Percentiles rank a stretch among this genome's conserved stretches.
Conservation (phyloP, 2,329 filamentous ascomycete species). For the Fusarium sp. region DNA sequence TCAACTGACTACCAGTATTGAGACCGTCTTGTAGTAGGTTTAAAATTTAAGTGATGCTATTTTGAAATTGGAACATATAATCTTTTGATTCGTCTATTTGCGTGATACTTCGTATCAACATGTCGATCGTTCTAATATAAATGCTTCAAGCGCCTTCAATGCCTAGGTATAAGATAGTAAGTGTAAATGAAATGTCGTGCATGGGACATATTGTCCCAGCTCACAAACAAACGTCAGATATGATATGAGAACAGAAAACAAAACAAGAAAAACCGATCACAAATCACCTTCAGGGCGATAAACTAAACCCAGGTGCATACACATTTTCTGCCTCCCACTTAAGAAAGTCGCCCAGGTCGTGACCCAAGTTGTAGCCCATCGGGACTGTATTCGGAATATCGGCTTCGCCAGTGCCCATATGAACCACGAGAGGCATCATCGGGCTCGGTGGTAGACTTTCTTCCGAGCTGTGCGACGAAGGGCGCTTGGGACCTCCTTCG, state of each 20-base stretch:
- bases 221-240: slow-evolving; percentile 7
- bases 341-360: slow-evolving; percentile 70
- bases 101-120: slow-evolving; percentile 28
- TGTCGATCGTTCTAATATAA: slow-evolving; percentile 16
- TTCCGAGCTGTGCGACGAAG: slow-evolving; percentile 45
- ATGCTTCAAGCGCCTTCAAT: slow-evolving; percentile 32
- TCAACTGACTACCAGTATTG: no score
- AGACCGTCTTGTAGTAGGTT: no score
- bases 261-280: not conserved
- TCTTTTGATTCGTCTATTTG: slow-evolving; percentile 36
- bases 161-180: slow-evolving; percentile 30
- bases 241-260: slow-evolving; percentile 5
- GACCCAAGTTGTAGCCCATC: slow-evolving; percentile 72
- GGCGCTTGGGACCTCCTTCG: slow-evolving; percentile 52
- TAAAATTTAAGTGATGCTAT: no score
- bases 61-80: not conserved
- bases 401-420: slow-evolving; percentile 53
- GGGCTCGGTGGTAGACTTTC: slow-evolving; percentile 63
- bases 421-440: slow-evolving; percentile 61
- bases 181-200: slow-evolving; percentile 16
- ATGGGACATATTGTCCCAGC: slow-evolving; percentile 11
- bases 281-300: slow-evolving; percentile 23
- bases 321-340: slow-evolving; percentile 68
- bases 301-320: slow-evolving; percentile 51
- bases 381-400: slow-evolving; percentile 55